Evolutionary conservation across 2,329 filamentous ascomycete genomes (phyloP).

Genomic region (Nigrograna mackinnonii): DNA sequence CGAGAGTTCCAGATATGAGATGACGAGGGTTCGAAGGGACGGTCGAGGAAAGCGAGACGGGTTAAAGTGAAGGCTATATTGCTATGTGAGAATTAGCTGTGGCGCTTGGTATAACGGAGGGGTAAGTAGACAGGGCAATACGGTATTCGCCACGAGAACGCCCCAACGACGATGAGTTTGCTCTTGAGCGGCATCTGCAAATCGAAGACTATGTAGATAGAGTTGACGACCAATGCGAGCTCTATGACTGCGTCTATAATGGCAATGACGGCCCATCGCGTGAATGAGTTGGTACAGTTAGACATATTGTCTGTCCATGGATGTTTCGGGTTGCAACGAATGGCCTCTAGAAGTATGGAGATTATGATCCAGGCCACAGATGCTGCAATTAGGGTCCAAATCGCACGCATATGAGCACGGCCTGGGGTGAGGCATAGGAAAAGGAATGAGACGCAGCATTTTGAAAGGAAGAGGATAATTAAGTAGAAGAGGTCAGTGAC

Average conservation of each 20-base stretch:
- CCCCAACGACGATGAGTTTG: conserved; percentile 15
- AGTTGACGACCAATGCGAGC: conserved; percentile 10
- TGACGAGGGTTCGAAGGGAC: too few species aligned
- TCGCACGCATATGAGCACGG: too few species aligned
- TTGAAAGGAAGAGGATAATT: too few species aligned
- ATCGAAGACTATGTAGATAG: conserved; percentile 10
- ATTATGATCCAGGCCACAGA: conserved; percentile 11
- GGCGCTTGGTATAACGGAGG: too few species aligned
- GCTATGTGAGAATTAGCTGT: too few species aligned
- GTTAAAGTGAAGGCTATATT: too few species aligned
- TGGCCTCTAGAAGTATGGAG: conserved; percentile 8
- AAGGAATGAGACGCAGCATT: too few species aligned
- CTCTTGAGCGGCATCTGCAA: conserved; percentile 8
- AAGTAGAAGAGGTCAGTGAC: too few species aligned
- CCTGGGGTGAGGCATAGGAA: too few species aligned
- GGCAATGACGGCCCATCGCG: conserved; percentile 14
- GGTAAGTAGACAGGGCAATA: conserved; percentile 1
- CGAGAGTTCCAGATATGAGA: too few species aligned
- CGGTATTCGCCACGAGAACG: conserved; percentile 14
- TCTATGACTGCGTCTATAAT: conserved; percentile 14
- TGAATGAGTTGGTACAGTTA: conserved; percentile 2
- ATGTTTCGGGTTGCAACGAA: conserved; percentile 6
- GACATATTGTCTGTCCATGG: conserved; percentile 4
- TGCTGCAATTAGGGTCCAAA: conserved; percentile 4
- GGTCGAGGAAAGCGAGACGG: too few species aligned